Evolutionary conservation across 495 filamentous ascomycete species (phyloP), one percentile per base, ranked within the genome.

Genomic region (Rhypophila decipiens): DNA sequence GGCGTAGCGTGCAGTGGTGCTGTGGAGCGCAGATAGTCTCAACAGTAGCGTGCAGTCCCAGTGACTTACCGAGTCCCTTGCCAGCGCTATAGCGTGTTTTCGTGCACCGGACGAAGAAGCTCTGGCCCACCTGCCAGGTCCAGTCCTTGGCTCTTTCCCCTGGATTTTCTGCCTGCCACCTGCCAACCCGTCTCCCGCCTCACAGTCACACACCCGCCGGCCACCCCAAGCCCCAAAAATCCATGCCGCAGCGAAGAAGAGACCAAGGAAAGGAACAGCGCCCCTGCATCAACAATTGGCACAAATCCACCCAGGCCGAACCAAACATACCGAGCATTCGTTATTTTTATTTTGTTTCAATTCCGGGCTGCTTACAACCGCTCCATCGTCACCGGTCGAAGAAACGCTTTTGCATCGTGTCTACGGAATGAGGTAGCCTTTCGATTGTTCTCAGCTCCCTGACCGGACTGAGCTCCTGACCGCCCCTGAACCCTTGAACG

Each of bases 371-470:
- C 27, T 21, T 22, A 39, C 13, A 44, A n/a, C n/a, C n/a, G n/a
- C n/a, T n/a, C n/a, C n/a, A 46, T 31, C 22, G 44, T 22, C 17
- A 22, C 17, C 39, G 46, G 55, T 48, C 45, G 29, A 24, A 41
- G 40, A 47, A 46, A 47, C 53, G 46, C 42, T 48, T 23, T 19
- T 51, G 35, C 51, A 39, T 39, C 58, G 55, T 50, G 38, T 54
- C 44, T 36, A 36, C 69, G 72, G 68, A 72, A 76, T 76, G 72
- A 64, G 71, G 72, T 76, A 76, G 67, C 64, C 63, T 55, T 50
- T 51, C 64, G 60, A 63, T 56, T 64, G 63, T 51, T 60, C 71
- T 76, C 72, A 74, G 72, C 65, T 73, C 72, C 72, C 61, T 72
- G 56, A 64, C 68, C 61, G 72, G 72, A 75, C 72, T 75, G 72